Evolutionary conservation across 352 stramenopile species (phyloP).

Genomic region (Phytophthora vignae): DNA sequence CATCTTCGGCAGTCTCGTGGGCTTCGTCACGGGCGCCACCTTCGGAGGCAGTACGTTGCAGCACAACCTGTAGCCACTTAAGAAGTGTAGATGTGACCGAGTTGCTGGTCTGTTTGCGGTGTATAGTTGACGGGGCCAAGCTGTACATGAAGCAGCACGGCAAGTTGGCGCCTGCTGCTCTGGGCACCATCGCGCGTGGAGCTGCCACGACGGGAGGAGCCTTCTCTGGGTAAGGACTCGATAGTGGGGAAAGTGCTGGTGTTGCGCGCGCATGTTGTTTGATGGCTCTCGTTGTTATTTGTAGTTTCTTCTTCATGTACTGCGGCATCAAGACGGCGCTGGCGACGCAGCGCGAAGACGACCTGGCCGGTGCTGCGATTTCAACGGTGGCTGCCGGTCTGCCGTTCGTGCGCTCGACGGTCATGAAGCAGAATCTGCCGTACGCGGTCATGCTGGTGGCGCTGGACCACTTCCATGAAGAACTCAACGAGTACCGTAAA

Average conservation of each 20-base stretch:
- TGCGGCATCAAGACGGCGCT: slow-evolving; percentile 79
- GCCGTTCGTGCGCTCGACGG: slow-evolving; percentile 66
- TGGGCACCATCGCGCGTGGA: slow-evolving; percentile 55
- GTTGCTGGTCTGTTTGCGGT: neutral
- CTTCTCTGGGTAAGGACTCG: slow-evolving; percentile 57
- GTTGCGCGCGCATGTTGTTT: slow-evolving; percentile 5
- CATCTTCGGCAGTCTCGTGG: slow-evolving; percentile 80
- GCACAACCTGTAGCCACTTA: neutral
- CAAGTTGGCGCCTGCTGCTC: slow-evolving; percentile 50
- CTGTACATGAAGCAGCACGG: slow-evolving; percentile 68
- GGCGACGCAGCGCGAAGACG: slow-evolving; percentile 66
- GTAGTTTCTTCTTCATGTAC: slow-evolving; percentile 83
- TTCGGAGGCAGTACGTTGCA: slow-evolving; percentile 74
- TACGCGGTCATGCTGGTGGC: slow-evolving; percentile 82
- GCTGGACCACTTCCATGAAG: slow-evolving; percentile 85
- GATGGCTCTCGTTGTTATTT: neutral
- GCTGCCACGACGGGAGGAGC: slow-evolving; percentile 64
- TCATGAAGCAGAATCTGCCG: slow-evolving; percentile 79
- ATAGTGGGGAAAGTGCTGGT: neutral
- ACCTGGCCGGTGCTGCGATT: slow-evolving; percentile 69
- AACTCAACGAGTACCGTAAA: slow-evolving; percentile 70
- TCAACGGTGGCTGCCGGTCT: slow-evolving; percentile 54
- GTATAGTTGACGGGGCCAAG: slow-evolving; percentile 70
- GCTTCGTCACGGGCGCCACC: slow-evolving; percentile 78
- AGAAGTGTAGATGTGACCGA: neutral